phyloP scores from a whole-genome alignment of 2,329 filamentous ascomycete species.

The Aspergillus caelatus region DNA sequence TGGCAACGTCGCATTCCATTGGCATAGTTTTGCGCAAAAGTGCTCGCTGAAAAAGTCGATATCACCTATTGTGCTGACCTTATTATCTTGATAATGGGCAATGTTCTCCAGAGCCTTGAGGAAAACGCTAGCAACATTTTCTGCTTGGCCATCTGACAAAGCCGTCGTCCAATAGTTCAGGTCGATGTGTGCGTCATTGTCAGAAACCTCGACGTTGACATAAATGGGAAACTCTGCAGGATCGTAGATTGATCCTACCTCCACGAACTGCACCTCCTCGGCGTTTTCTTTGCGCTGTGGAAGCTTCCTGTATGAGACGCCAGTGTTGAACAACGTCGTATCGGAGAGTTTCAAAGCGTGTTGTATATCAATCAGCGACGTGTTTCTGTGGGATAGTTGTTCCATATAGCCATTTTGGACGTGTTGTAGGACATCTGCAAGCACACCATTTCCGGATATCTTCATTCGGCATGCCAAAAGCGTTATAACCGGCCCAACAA shows the following conservation, averaged over 20 bases:
- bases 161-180: constrained; percentile 47
- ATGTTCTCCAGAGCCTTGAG: constrained; percentile 42
- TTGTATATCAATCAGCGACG: constrained; percentile 51
- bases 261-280: constrained; percentile 40
- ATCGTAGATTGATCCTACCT: constrained; percentile 47
- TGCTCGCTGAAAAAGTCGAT: constrained; percentile 35
- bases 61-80: constrained; percentile 33
- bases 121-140: constrained; percentile 43
- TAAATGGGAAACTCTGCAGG: constrained; percentile 54
- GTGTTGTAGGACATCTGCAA: constrained; percentile 43
- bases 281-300: constrained; percentile 31
- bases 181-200: constrained; percentile 41
- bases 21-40: constrained; percentile 33
- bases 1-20: constrained; percentile 38
- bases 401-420: constrained; percentile 53
- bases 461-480: constrained; percentile 49
- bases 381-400: constrained; percentile 47
- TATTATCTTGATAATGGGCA: constrained; percentile 36
- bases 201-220: constrained; percentile 52
- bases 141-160: constrained; percentile 43
- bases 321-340: constrained; percentile 51
- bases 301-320: constrained; percentile 51
- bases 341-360: constrained; percentile 45
- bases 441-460: constrained; percentile 32
- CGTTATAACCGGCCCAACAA: constrained; percentile 53